Percentiles rank a stretch among this genome's conserved stretches.
These are phyloP conservation scores for Nevesoporus exiguus DNA, from an alignment of 768 basidiomycete genomes.

Conservation along the genomic window DNA sequence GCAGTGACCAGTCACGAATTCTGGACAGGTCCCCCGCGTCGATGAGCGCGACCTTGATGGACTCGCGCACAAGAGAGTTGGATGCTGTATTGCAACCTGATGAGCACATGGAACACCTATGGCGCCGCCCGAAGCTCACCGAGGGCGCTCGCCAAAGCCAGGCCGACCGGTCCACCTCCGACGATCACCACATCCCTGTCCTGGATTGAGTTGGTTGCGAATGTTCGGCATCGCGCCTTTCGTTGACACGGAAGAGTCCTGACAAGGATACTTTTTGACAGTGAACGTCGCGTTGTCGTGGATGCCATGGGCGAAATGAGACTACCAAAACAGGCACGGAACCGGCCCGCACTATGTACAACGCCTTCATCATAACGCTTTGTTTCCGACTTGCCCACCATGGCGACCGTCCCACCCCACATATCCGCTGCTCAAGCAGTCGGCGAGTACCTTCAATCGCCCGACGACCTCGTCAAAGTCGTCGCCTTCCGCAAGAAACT, in stretches of 20 bases:
- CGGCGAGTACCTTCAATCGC: too few species aligned
- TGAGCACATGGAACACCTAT: background rate
- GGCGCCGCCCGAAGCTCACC: slow-evolving; percentile 44
- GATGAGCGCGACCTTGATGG: slow-evolving; percentile 64
- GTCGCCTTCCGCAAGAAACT: too few species aligned
- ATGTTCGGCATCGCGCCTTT: slow-evolving; percentile 11
- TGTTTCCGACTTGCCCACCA: background rate
- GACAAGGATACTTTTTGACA: slow-evolving; percentile 2
- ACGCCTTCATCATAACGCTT: too few species aligned
- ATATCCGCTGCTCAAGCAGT: too few species aligned
- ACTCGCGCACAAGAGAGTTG: slow-evolving; percentile 45
- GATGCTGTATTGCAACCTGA: slow-evolving; percentile 43
- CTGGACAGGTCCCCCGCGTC: slow-evolving; percentile 78
- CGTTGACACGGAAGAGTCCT: slow-evolving; percentile 5
- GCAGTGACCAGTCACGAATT: slow-evolving; percentile 62
- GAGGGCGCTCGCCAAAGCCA: slow-evolving; percentile 84
- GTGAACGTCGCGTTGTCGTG: slow-evolving; percentile 2
- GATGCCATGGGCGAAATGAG: slow-evolving; percentile 4
- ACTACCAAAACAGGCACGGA: background rate
- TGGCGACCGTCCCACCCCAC: too few species aligned
- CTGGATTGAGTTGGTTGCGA: slow-evolving; percentile 27
- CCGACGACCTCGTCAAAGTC: too few species aligned
- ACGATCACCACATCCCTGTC: slow-evolving; percentile 90
- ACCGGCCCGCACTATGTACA: too few species aligned
- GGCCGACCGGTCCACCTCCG: slow-evolving; percentile 89